Conservation (phyloP, 345 rosid genomes). For the Carallia pectinifolia region DNA sequence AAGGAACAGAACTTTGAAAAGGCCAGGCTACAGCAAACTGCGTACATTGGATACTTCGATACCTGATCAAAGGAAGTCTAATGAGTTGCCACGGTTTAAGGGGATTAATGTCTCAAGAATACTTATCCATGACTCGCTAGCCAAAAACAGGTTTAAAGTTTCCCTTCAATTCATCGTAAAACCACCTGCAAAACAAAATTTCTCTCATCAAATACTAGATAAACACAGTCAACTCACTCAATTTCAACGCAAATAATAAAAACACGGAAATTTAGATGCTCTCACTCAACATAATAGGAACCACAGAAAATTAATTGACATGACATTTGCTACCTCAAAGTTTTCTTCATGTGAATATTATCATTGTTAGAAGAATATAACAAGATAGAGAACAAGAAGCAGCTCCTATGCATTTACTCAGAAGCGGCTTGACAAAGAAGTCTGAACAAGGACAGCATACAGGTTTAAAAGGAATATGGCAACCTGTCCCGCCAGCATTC, state of each 20-base stretch:
- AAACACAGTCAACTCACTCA: conserved; percentile 1
- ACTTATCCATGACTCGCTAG: conserved; percentile 24
- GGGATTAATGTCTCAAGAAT: conserved; percentile 1
- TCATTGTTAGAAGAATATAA: neutral
- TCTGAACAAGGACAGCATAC: neutral
- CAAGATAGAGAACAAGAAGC: neutral
- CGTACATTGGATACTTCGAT: neutral
- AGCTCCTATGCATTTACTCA: neutral
- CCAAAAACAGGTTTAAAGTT: conserved; percentile 52
- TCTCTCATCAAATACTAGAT: neutral
- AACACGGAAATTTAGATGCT: too few relatives aligned
- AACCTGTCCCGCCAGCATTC: neutral
- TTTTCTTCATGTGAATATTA: neutral
- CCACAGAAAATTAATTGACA: too few relatives aligned
- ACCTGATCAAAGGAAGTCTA: conserved; percentile 28
- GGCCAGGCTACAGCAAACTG: neutral
- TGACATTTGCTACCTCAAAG: neutral
- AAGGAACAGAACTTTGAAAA: neutral
- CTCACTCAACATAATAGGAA: neutral
- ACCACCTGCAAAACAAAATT: conserved; percentile 50
- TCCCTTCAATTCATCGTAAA: conserved; percentile 56
- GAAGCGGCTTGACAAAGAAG: too few relatives aligned
- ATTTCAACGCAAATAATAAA: neutral
- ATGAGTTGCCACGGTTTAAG: neutral
- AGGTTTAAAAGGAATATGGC: neutral